Conservation (phyloP, 129 eudicot species). For the Arctium lappa region DNA sequence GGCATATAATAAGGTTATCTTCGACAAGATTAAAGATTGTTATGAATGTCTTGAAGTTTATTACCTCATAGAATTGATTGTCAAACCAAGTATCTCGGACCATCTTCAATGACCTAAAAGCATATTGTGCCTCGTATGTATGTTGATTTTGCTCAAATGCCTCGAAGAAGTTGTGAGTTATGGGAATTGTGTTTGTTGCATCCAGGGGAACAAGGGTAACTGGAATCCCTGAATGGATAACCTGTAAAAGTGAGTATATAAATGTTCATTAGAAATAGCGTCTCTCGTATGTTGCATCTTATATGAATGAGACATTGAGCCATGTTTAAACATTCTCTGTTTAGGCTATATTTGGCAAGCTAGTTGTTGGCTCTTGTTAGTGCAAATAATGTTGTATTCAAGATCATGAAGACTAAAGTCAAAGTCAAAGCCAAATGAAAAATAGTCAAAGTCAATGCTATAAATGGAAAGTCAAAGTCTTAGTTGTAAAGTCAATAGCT, state of each 20-base stretch:
- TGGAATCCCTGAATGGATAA: conserved; percentile 83
- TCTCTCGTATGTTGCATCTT: not conserved
- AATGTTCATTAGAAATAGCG: not conserved
- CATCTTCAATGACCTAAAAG: conserved; percentile 62
- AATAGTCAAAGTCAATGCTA: too few relatives aligned
- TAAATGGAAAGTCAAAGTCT: too few relatives aligned
- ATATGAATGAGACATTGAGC: not conserved
- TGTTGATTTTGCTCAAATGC: conserved; percentile 57
- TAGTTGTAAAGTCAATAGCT: too few relatives aligned
- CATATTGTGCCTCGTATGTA: conserved; percentile 79
- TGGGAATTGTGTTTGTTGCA: conserved; percentile 88
- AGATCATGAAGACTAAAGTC: too few relatives aligned
- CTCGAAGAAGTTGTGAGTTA: conserved; percentile 46
- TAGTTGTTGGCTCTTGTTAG: not conserved
- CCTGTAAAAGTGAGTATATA: conserved; percentile 37
- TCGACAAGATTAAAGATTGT: not conserved
- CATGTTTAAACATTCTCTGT: not conserved
- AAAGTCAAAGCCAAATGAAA: too few relatives aligned
- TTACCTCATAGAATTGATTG: conserved; percentile 58
- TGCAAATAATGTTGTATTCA: too few relatives aligned
- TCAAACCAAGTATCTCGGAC: conserved; percentile 66
- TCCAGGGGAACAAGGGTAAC: conserved; percentile 78
- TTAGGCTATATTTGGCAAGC: not conserved
- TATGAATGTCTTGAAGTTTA: not conserved
- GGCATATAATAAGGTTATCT: not conserved